Percentiles rank a stretch among this genome's conserved stretches.
These are phyloP conservation scores for Cystofilobasidium macerans DNA, from an alignment of 768 basidiomycete genomes.

Conservation along the genomic window DNA sequence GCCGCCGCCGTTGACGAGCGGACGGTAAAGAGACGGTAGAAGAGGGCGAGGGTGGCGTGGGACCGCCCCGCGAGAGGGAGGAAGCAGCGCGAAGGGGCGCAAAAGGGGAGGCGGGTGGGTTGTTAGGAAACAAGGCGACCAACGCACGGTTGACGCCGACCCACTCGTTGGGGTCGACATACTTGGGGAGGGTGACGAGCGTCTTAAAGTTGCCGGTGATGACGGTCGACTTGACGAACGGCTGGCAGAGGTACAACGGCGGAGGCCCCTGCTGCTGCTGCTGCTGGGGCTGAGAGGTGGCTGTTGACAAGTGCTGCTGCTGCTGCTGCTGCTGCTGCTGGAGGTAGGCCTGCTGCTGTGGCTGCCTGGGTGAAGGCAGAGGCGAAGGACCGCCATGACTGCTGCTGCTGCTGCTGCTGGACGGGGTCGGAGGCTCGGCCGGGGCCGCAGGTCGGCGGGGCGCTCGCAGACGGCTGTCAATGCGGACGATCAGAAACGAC, in stretches of 20 bases:
- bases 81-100: too few species aligned
- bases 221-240: conserved; percentile 86
- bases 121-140: too few species aligned
- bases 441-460: conserved; percentile 35
- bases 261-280: conserved; percentile 25
- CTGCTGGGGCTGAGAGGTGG: background rate
- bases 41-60: conserved; percentile 92
- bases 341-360: background rate
- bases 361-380: background rate
- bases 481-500: too few species aligned
- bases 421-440: conserved; percentile 27
- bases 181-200: conserved; percentile 90
- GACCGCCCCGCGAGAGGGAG: too few species aligned
- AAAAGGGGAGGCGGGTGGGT: too few species aligned
- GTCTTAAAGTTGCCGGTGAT: conserved; percentile 99
- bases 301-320: background rate
- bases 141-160: conserved; percentile 85
- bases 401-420: conserved; percentile 24
- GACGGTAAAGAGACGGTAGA: conserved; percentile 92
- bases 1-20: too few species aligned
- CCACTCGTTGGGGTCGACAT: conserved; percentile 93
- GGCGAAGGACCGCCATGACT: background rate
- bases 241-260: conserved; percentile 72
- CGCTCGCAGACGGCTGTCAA: conserved; percentile 36
- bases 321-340: conserved; percentile 15